Base-by-base conservation (phyloP, 2,329 filamentous ascomycete genomes). In the Penicillium sp. region DNA sequence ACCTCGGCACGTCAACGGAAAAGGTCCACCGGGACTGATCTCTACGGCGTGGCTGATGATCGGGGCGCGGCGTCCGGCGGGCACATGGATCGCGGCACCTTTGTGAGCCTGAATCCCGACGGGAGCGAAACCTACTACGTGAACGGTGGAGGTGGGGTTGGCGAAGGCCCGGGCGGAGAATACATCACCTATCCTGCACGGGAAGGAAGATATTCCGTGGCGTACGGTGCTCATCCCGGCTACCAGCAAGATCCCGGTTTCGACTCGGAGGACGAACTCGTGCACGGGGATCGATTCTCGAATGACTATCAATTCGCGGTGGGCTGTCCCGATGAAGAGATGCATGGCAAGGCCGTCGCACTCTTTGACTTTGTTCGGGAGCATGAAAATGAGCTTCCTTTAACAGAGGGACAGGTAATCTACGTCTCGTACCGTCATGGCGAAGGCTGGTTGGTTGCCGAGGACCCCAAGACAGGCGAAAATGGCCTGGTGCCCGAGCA, bases 391-490 rank as follows among this genome's bases (percentile, higher is more conserved):
- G 93, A 98, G 69, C 74, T 98, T 48, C 89, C 90, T 4, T 74
- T 98, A 40, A 84, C 88, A 0, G 93, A 98, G 70, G 93, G 93
- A 5, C 93, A 98, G 64, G 88, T 96, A 48, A 95, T 98, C 48
- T 86, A 93, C 76, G 90, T 98, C 25, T 95, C 89, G 12, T 98
- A 97, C 68, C 81, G 93, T 38, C 90, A 97, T 65, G 91, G 91
- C 12, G 90, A 97, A 70, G 93, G 93, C 47, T 98, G 93, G 93
- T 78, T 98, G 44, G 93, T 98, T 25, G 93, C 93, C 4, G 88
- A 96, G 71, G 93, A 98, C 63, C 90, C 91, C 9, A 90, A 89
- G 68, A 96, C 90, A 1, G 89, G 81, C 2, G 93, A 98, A 71
- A 95, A 89, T 62, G 93, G 93, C 1, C 77, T 98, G 33, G 93